These are phyloP conservation scores for Streptanthus diversifolius DNA, from an alignment of 345 rosid species.

Conservation along the genomic window DNA sequence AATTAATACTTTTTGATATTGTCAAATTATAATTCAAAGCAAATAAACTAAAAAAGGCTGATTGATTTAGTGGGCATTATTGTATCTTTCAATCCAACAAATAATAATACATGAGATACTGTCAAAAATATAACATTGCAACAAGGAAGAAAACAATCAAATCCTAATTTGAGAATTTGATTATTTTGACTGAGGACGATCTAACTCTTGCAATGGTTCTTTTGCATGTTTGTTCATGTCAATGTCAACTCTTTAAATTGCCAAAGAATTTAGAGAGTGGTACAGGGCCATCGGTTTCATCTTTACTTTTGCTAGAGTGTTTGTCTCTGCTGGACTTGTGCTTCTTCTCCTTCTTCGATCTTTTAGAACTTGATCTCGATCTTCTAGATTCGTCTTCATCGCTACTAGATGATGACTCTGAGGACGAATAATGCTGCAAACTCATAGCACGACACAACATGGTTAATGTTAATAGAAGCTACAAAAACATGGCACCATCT, in stretches of 20 bases:
- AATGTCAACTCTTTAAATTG: constrained; percentile 52
- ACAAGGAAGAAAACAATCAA: constrained; percentile 5
- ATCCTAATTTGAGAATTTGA: constrained; percentile 10
- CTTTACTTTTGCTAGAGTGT: constrained; percentile 43
- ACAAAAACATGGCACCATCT: neutral
- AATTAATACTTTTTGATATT: neutral
- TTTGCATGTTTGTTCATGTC: constrained; percentile 16
- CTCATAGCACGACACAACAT: neutral
- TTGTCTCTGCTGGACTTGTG: constrained; percentile 57
- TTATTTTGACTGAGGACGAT: constrained; percentile 2
- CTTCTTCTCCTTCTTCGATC: constrained; percentile 68
- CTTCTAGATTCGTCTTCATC: constrained; percentile 79
- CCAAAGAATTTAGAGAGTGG: constrained; percentile 91
- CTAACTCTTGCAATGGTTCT: constrained; percentile 20
- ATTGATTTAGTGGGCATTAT: constrained; percentile 19
- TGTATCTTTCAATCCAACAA: constrained; percentile 26
- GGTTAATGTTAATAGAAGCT: neutral
- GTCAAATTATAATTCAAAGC: neutral
- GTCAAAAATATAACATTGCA: constrained; percentile 24
- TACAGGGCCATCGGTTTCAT: constrained; percentile 68
- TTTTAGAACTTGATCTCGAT: constrained; percentile 75
- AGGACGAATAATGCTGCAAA: constrained; percentile 76
- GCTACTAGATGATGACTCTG: constrained; percentile 67
- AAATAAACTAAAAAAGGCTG: neutral
- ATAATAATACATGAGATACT: constrained; percentile 19